Percentiles rank a stretch among this genome's conserved stretches.
phyloP scores from a whole-genome alignment of 1,284 basidiomycete species.

The Violaceomyces palustris region DNA sequence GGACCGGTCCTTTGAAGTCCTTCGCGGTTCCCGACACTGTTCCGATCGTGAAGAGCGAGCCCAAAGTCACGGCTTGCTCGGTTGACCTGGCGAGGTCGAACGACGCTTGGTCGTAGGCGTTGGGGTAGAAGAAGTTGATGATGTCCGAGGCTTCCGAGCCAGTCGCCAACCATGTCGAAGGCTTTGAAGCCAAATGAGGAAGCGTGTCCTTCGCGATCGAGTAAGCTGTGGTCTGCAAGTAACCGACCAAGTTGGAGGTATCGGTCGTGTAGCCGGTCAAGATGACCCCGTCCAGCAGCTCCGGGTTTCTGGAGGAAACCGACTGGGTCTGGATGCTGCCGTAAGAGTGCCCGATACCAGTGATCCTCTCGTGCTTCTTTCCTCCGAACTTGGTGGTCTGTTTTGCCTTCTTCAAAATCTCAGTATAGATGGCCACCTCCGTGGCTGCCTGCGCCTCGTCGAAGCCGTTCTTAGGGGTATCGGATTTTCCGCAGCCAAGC shows the following conservation, averaged over 20 bases:
- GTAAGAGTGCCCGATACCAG: slow-evolving; percentile 32
- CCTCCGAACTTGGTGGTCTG: slow-evolving; percentile 18
- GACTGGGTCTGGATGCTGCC: slow-evolving; percentile 40
- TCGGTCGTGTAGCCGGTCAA: slow-evolving; percentile 52
- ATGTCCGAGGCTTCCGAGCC: slow-evolving; percentile 50
- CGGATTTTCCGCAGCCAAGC: slow-evolving; percentile 48
- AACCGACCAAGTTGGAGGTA: slow-evolving; percentile 19
- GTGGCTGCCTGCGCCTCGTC: slow-evolving; percentile 50
- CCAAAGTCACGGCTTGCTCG: slow-evolving; percentile 51
- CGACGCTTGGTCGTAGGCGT: slow-evolving; percentile 50
- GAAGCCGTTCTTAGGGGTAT: slow-evolving; percentile 46
- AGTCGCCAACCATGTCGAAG: slow-evolving; percentile 34
- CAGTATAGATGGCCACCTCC: slow-evolving; percentile 51
- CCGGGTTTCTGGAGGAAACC: slow-evolving; percentile 28
- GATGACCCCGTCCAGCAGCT: slow-evolving; percentile 49
- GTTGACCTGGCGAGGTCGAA: slow-evolving; percentile 28
- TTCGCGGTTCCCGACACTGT: slow-evolving; percentile 22
- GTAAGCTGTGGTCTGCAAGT: slow-evolving; percentile 42
- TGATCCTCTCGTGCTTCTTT: slow-evolving; percentile 16
- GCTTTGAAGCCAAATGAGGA: slow-evolving; percentile 12
- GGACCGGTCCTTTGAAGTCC: slow-evolving; percentile 51
- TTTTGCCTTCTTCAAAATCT: slow-evolving; percentile 42
- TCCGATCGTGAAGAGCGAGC: slow-evolving; percentile 46
- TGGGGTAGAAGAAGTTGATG: slow-evolving; percentile 53
- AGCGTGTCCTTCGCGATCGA: slow-evolving; percentile 46